Evolutionary conservation across 371 early-diverging fungal genomes (phyloP).

Genomic region (Coemansia sp.): DNA sequence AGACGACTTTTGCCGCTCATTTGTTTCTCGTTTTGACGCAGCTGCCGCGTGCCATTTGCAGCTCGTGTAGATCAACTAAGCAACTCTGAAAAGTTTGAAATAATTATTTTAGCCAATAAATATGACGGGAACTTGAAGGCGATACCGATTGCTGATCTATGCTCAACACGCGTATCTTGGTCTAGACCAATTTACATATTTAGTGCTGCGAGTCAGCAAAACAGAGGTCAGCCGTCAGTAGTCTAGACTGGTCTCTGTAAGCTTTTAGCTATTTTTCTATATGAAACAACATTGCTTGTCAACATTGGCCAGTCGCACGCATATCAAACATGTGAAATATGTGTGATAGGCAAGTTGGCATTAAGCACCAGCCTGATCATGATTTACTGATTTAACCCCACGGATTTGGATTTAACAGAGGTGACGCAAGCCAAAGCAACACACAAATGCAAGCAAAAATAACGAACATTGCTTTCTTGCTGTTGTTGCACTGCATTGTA

Average conservation of each 20-base stretch:
- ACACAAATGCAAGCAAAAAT: neutral
- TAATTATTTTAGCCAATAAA: neutral
- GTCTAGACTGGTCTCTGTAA: neutral
- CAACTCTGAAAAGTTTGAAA: too few relatives aligned
- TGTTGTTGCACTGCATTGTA: conserved; percentile 14
- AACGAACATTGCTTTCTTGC: neutral
- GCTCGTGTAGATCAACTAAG: conserved; percentile 3
- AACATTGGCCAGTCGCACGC: neutral
- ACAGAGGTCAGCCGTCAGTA: neutral
- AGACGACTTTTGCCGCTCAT: neutral
- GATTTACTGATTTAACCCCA: conserved; percentile 3
- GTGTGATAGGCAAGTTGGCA: neutral
- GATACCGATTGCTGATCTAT: neutral
- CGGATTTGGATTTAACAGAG: neutral
- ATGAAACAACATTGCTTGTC: neutral
- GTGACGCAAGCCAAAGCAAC: conserved; percentile 6
- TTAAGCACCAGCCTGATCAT: neutral
- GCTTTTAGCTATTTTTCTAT: neutral
- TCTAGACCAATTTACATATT: neutral
- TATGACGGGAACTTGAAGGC: neutral
- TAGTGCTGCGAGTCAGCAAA: neutral
- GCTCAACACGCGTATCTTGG: neutral
- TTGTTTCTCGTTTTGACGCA: neutral
- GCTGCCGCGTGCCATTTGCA: neutral
- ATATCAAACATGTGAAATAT: neutral